These are phyloP conservation scores for Podospora bellae-mahoneyi DNA, from an alignment of 495 filamentous ascomycete species.

Conservation along the genomic window DNA sequence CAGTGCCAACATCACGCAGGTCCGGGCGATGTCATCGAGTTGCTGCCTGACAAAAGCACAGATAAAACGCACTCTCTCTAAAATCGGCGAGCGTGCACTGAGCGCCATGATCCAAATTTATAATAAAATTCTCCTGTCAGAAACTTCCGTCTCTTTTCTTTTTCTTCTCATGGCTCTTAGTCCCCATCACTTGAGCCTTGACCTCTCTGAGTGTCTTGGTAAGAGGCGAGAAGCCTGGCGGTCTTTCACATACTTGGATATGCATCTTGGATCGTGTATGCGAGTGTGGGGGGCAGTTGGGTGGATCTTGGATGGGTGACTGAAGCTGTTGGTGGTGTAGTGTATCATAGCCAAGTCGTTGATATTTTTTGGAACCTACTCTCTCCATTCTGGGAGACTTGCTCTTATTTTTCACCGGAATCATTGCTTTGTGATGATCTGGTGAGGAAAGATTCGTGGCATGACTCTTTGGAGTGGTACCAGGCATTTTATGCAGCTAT, in stretches of 20 bases:
- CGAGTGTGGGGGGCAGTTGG: neutral
- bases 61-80: neutral
- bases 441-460: neutral
- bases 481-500: too few species aligned
- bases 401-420: neutral
- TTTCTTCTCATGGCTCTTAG: neutral
- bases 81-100: neutral
- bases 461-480: too few species aligned
- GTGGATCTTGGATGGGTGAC: neutral
- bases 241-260: neutral
- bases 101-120: neutral
- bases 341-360: too few species aligned
- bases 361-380: neutral
- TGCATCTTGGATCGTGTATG: neutral
- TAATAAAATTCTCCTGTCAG: neutral
- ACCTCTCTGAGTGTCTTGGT: too few species aligned
- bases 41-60: neutral
- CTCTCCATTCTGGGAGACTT: neutral
- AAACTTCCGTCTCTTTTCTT: neutral
- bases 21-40: neutral
- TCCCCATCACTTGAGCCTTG: neutral
- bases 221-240: neutral
- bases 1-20: neutral
- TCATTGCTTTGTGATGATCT: neutral
- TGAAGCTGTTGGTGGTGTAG: neutral